Base-by-base conservation (phyloP, 208 protist species). In the Angomonas ambiguus region DNA sequence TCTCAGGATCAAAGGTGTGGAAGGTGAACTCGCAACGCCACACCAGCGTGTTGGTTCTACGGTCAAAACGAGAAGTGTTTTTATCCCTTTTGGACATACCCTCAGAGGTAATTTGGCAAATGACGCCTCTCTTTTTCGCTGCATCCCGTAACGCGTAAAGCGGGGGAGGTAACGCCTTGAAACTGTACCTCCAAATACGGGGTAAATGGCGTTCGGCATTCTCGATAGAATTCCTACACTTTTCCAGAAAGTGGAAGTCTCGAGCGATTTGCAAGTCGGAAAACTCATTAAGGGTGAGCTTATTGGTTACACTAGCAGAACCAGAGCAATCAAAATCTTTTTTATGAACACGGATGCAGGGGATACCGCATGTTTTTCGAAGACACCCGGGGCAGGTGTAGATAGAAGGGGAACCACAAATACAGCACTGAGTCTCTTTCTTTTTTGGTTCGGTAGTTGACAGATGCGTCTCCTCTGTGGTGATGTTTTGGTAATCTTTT, bases 1-100 rank as follows among this genome's bases (percentile, higher is more conserved):
- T 5, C 5, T 53, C 45, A 8, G 10, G 10, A 31, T 49, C 76
- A 48, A 88, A 85, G 18, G 75, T 57, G 24, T 22, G n/a, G 64
- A 96, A 94, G 24, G 76, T 62, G 63, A 94, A 96, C 65, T 91
- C 82, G 51, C 85, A 92, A 51, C 72, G 79, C 87, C 91, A 96
- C 8, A 81, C 72, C 31, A 96, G 83, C 10, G 88, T 91, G 71
- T 92, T 85, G 3, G 74, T 82, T 42, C 71, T 72, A 28, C 78
- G 76, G 41, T 91, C 83, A 45, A 80, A 89, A 10, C 85, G 81
- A 22, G 82, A 88, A 0, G 91, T 92, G 69, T 96, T 96, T 34
- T 57, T 70, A 28, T 92, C 80, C 0, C 91, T 80, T 71, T 91
- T 92, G 16, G 41, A 60, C 86, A 96, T 91, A 33, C 91, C 91